A percentile compares a stretch with the other conserved stretches of the same genome.
phyloP scores from a whole-genome alignment of 306 rosid species.

The Datisca glomerata region DNA sequence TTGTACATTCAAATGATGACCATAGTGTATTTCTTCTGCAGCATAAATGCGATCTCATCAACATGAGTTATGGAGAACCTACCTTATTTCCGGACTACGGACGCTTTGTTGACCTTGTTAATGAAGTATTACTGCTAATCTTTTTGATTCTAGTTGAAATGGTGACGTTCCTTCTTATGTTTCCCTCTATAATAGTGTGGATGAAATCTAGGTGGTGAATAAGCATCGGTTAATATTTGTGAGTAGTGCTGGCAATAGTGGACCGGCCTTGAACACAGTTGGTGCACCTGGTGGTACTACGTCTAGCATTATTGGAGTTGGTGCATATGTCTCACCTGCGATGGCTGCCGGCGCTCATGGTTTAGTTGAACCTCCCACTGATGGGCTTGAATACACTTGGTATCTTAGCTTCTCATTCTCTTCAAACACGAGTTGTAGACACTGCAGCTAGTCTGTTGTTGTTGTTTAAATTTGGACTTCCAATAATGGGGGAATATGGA shows the following conservation, averaged over 20 bases:
- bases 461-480: conserved; percentile 8
- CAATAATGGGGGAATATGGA: conserved; percentile 13
- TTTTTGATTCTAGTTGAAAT: conserved; percentile 11
- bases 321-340: conserved; percentile 93
- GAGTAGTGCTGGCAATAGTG: conserved; percentile 98
- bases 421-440: neutral
- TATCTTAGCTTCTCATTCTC: conserved; percentile 22
- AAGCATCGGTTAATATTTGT: conserved; percentile 76
- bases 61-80: conserved; percentile 96
- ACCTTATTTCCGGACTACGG: conserved; percentile 90
- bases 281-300: conserved; percentile 99
- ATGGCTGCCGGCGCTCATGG: conserved; percentile 99
- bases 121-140: conserved; percentile 47
- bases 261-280: conserved; percentile 94
- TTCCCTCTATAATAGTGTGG: conserved; percentile 15
- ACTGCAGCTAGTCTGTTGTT: conserved; percentile 7
- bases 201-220: conserved; percentile 59
- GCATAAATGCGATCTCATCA: conserved; percentile 93
- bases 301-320: conserved; percentile 87
- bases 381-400: conserved; percentile 98
- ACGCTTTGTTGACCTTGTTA: conserved; percentile 91
- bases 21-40: conserved; percentile 28
- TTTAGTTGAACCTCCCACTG: conserved; percentile 82
- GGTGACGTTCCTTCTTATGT: conserved; percentile 9
- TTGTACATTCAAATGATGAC: conserved; percentile 12